A percentile compares a stretch with the other conserved stretches of the same genome.
Conservation (phyloP, 2,329 filamentous ascomycete species). For the Passalora sequoiae region DNA sequence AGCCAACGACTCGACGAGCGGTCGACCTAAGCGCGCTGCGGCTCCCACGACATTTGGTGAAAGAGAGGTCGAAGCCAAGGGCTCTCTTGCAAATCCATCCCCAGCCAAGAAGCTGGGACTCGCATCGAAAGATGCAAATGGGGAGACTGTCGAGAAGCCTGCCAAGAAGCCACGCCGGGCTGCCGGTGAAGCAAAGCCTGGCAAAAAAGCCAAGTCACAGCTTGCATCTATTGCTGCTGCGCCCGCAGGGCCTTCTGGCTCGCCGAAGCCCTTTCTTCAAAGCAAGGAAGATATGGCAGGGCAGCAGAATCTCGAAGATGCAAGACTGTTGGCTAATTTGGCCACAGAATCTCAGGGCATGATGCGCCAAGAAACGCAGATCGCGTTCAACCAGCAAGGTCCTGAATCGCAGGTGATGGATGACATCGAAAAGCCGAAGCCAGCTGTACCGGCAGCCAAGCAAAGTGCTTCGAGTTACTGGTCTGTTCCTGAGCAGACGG, state of each 20-base stretch:
- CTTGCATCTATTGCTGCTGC: conserved; percentile 35
- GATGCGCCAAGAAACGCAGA: conserved; percentile 16
- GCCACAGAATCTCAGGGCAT: conserved; percentile 21
- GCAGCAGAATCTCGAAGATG: conserved; percentile 30
- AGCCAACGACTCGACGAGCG: conserved; percentile 41
- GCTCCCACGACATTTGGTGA: conserved; percentile 72
- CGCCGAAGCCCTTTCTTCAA: conserved; percentile 30
- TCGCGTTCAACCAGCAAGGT: conserved; percentile 22
- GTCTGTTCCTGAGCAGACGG: conserved; percentile 75
- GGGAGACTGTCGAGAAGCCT: conserved; percentile 32
- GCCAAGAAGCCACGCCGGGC: conserved; percentile 29
- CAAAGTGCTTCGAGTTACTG: conserved; percentile 65
- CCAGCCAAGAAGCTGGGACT: conserved; percentile 35
- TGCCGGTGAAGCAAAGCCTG: conserved; percentile 31
- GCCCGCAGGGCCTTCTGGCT: conserved; percentile 23
- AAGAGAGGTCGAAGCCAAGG: conserved; percentile 58
- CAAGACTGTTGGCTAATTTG: conserved; percentile 30
- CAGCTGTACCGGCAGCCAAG: conserved; percentile 22
- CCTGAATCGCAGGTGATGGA: conserved; percentile 18
- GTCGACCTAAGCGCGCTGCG: conserved; percentile 48
- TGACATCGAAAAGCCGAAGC: conserved; percentile 24
- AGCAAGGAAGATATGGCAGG: conserved; percentile 29
- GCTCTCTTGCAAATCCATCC: conserved; percentile 53
- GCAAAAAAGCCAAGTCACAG: conserved; percentile 39
- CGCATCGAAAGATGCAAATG: conserved; percentile 25